phyloP scores from a whole-genome alignment of 2,329 filamentous ascomycete genomes.

The Teratosphaeria viscida region DNA sequence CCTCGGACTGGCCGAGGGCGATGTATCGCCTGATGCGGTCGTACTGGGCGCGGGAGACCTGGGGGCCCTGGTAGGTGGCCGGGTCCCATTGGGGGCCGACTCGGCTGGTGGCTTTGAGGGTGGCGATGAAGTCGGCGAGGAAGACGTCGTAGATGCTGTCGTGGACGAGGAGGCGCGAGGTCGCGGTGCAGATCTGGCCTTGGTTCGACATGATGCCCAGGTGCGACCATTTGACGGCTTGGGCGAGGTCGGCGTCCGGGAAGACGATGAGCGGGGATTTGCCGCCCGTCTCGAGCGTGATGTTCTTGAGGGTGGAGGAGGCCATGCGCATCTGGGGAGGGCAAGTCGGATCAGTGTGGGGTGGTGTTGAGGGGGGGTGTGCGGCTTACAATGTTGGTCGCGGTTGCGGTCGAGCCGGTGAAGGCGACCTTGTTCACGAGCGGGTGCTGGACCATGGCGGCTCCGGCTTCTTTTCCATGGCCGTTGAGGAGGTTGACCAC shows the following conservation, averaged over 20 bases:
- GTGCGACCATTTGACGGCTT: slow-evolving; percentile 52
- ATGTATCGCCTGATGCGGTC: slow-evolving; percentile 59
- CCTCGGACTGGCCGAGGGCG: slow-evolving; percentile 28
- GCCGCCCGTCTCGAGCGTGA: slow-evolving; percentile 49
- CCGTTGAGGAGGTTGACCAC: slow-evolving; percentile 63
- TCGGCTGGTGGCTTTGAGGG: slow-evolving; percentile 47
- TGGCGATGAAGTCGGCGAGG: slow-evolving; percentile 46
- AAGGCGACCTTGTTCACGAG: background rate
- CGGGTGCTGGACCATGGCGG: background rate
- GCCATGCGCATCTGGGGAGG: slow-evolving; percentile 1
- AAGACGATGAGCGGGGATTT: slow-evolving; percentile 47
- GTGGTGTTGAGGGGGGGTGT: background rate
- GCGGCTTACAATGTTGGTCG: background rate
- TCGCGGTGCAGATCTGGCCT: slow-evolving; percentile 52
- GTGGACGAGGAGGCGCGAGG: slow-evolving; percentile 49
- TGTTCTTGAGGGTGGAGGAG: slow-evolving; percentile 41
- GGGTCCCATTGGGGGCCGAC: slow-evolving; percentile 59
- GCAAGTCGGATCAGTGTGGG: background rate
- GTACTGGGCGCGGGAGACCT: slow-evolving; percentile 57
- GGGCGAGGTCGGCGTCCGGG: slow-evolving; percentile 24
- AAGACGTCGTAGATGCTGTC: slow-evolving; percentile 50
- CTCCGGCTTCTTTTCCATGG: slow-evolving; percentile 24
- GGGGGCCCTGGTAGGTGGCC: slow-evolving; percentile 59
- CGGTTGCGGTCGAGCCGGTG: slow-evolving; percentile 59
- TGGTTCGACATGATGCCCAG: slow-evolving; percentile 39